Evolutionary conservation across 345 rosid species (phyloP).

Genomic region (Acer negundo): DNA sequence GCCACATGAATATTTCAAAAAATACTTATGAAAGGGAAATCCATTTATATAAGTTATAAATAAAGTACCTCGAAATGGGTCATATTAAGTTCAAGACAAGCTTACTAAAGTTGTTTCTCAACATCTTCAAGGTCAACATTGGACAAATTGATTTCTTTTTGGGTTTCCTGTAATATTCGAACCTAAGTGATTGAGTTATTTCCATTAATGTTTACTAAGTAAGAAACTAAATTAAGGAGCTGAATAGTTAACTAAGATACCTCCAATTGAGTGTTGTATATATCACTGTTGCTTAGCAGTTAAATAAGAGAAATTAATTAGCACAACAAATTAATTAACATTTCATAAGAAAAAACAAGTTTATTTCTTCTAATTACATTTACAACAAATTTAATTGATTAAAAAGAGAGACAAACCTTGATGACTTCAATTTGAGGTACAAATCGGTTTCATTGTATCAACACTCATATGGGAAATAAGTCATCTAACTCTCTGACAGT

Average conservation of each 20-base stretch:
- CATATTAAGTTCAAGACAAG: background rate
- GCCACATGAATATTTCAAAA: slow-evolving; percentile 6
- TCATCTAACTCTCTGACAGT: slow-evolving; percentile 14
- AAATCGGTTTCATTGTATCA: slow-evolving; percentile 18
- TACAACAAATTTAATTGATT: background rate
- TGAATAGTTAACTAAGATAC: background rate
- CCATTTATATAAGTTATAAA: background rate
- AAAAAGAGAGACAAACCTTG: slow-evolving; percentile 17
- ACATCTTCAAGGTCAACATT: slow-evolving; percentile 15
- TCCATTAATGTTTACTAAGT: too few relatives aligned
- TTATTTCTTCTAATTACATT: background rate
- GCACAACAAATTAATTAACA: too few relatives aligned
- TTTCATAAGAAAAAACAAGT: background rate
- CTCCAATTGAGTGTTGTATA: slow-evolving; percentile 9
- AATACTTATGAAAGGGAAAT: background rate
- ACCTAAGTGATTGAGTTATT: background rate
- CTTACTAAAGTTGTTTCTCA: slow-evolving; percentile 20
- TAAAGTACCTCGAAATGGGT: background rate
- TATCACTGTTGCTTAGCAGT: background rate
- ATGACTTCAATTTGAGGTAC: background rate
- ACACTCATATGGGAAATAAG: slow-evolving; percentile 14
- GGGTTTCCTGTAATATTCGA: slow-evolving; percentile 15
- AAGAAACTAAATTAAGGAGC: too few relatives aligned
- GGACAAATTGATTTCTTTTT: background rate
- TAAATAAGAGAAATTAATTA: background rate